phyloP scores from a whole-genome alignment of 192 early-diverging fungal species.

The Gigaspora rosea region DNA sequence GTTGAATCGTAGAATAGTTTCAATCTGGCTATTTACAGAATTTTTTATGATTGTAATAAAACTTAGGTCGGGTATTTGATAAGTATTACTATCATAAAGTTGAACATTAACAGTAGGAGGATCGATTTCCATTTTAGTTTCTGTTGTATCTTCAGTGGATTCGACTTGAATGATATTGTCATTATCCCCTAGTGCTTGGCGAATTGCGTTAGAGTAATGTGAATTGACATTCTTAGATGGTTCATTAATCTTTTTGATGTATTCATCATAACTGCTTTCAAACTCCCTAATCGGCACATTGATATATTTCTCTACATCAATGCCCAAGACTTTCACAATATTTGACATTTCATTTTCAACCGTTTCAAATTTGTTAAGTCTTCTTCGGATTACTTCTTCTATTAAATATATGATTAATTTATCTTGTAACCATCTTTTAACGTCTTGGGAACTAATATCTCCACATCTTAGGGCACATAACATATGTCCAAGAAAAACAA shows the following conservation, averaged over 20 bases:
- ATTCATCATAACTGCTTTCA: conserved; percentile 32
- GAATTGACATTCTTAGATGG: not conserved
- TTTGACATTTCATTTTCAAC: conserved; percentile 34
- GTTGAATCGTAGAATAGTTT: conserved; percentile 39
- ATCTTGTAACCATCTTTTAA: conserved; percentile 26
- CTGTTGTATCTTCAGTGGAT: not conserved
- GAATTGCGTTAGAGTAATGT: conserved; percentile 26
- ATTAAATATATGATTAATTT: conserved; percentile 35
- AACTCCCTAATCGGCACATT: conserved; percentile 28
- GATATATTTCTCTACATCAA: conserved; percentile 35
- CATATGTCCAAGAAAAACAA: conserved; percentile 45
- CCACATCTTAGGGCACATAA: conserved; percentile 43
- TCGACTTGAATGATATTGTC: not conserved
- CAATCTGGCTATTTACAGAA: conserved; percentile 16
- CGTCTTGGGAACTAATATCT: conserved; percentile 34
- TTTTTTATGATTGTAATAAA: conserved; percentile 37
- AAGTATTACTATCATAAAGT: conserved; percentile 6
- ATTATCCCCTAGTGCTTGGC: conserved; percentile 15
- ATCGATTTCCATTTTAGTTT: not conserved
- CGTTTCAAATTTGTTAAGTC: conserved; percentile 36
- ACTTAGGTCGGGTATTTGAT: conserved; percentile 30
- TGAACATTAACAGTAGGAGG: conserved; percentile 3
- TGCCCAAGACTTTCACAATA: conserved; percentile 33
- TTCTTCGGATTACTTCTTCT: conserved; percentile 43
- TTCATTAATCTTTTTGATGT: conserved; percentile 28